Percentiles rank a stretch among this genome's conserved stretches.
Evolutionary conservation across 73 alveolate species (phyloP).

Genomic region (Paramecium sonneborni): DNA sequence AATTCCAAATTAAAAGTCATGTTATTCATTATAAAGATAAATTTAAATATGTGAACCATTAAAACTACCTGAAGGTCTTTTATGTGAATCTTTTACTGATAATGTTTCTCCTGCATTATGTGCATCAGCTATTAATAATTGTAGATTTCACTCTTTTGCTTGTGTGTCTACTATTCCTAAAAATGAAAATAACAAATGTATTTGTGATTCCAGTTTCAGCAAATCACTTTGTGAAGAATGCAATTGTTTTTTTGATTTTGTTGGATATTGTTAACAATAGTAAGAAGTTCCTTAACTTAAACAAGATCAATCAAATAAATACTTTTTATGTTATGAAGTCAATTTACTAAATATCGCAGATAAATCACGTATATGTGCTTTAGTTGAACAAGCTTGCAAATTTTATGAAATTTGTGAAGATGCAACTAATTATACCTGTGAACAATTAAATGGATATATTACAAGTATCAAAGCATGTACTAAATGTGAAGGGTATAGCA

Average conservation of each 20-base stretch:
- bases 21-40: too few relatives aligned
- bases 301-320: background rate
- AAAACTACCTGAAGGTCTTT: too few relatives aligned
- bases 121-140: background rate
- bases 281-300: background rate
- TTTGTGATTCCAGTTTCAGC: background rate
- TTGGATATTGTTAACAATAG: background rate
- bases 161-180: background rate
- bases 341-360: background rate
- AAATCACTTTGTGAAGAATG: background rate
- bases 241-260: background rate
- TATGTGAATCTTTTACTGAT: background rate
- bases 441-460: background rate
- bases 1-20: too few relatives aligned
- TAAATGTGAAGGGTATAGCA: background rate
- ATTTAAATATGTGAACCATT: too few relatives aligned
- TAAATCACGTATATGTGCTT: background rate
- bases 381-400: background rate
- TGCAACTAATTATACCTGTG: background rate
- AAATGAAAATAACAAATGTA: background rate
- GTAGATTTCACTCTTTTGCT: background rate
- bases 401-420: background rate
- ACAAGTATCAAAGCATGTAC: background rate
- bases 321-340: background rate
- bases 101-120: background rate